phyloP scores from a whole-genome alignment of 345 rosid species.

The Rhodamnia argentea region DNA sequence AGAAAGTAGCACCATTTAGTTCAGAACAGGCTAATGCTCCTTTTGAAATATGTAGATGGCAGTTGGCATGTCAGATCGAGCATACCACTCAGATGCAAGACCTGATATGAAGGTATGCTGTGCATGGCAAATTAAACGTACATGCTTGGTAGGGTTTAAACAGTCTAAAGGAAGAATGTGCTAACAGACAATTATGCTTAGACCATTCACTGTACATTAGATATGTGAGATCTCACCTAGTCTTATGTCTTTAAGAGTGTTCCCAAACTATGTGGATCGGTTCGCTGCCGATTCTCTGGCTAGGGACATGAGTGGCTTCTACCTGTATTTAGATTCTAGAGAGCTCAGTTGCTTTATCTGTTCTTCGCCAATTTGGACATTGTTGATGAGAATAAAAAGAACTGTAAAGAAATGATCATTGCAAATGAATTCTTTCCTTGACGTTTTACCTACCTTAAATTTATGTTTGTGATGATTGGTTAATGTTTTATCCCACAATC shows the following conservation, averaged over 20 bases:
- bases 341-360: neutral
- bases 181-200: neutral
- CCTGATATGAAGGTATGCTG: slow-evolving; percentile 63
- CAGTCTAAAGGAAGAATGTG: neutral
- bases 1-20: neutral
- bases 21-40: neutral
- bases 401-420: neutral
- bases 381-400: neutral
- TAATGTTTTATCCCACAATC: neutral
- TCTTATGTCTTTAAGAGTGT: neutral
- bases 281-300: neutral
- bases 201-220: neutral
- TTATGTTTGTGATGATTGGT: neutral
- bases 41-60: slow-evolving; percentile 60
- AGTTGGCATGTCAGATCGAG: slow-evolving; percentile 76
- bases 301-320: neutral
- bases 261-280: neutral
- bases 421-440: neutral
- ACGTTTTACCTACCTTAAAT: neutral
- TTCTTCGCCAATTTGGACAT: neutral
- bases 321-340: neutral
- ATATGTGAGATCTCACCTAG: neutral
- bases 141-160: neutral
- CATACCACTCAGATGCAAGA: slow-evolving; percentile 51
- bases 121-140: neutral